phyloP scores from a whole-genome alignment of 2,329 filamentous ascomycete species.

The Beauveria caledonica region DNA sequence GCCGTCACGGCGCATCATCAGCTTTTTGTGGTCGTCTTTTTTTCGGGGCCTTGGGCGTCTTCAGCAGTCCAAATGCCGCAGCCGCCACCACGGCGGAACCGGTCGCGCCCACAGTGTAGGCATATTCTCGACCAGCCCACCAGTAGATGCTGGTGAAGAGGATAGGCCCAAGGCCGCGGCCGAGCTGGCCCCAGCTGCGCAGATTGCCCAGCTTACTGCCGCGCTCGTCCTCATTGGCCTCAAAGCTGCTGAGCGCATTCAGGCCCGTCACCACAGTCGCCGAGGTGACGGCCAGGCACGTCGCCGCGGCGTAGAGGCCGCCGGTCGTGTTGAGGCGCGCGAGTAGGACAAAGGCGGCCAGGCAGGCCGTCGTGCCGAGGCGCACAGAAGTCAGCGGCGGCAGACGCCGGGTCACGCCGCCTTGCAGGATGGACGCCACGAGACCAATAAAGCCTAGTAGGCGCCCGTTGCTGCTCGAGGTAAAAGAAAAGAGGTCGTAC shows the following conservation, averaged over 20 bases:
- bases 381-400: constrained; percentile 74
- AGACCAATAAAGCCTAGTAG: constrained; percentile 88
- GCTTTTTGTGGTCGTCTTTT: background rate
- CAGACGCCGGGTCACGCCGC: constrained; percentile 78
- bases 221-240: constrained; percentile 70
- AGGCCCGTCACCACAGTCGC: constrained; percentile 92
- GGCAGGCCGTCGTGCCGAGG: constrained; percentile 68
- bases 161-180: constrained; percentile 76
- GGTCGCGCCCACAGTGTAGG: constrained; percentile 71
- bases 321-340: constrained; percentile 58
- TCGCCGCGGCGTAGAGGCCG: constrained; percentile 73
- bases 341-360: constrained; percentile 73
- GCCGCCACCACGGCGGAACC: constrained; percentile 70
- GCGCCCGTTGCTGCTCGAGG: constrained; percentile 69
- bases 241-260: constrained; percentile 86
- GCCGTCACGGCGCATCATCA: background rate
- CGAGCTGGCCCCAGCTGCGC: constrained; percentile 75
- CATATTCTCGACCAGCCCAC: constrained; percentile 88
- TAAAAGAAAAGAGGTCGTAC: constrained; percentile 83
- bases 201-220: constrained; percentile 82
- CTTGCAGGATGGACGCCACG: constrained; percentile 85
- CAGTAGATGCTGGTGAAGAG: constrained; percentile 94
- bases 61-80: constrained; percentile 64
- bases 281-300: constrained; percentile 78
- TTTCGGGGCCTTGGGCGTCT: constrained; percentile 41